phyloP scores from a whole-genome alignment of 225 moss, liverwort and hornwort species.

The Neckera pumila region DNA sequence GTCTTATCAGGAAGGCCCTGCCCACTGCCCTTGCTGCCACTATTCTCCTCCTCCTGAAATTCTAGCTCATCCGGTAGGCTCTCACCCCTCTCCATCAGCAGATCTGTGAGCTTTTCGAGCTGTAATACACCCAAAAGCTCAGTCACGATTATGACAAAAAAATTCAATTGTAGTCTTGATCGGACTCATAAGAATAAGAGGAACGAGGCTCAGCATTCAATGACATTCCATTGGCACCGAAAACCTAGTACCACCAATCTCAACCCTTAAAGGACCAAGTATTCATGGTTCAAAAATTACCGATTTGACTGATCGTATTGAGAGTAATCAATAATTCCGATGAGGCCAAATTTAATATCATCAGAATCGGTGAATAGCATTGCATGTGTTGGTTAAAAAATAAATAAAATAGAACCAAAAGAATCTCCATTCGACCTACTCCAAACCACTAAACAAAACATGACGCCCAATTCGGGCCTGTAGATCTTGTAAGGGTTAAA shows the following conservation, averaged over 20 bases:
- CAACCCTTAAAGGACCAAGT: background rate
- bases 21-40: background rate
- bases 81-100: slow-evolving; percentile 35
- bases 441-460: background rate
- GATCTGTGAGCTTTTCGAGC: slow-evolving; percentile 23
- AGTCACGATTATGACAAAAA: background rate
- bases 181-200: background rate
- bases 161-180: background rate
- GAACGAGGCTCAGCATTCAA: background rate
- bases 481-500: background rate
- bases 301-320: background rate
- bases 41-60: slow-evolving; percentile 1
- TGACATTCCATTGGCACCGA: background rate
- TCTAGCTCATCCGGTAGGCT: slow-evolving; percentile 21
- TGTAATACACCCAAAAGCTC: slow-evolving; percentile 6
- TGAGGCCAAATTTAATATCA: background rate
- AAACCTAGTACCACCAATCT: background rate
- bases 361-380: background rate
- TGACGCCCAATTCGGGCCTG: background rate
- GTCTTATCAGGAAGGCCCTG: background rate
- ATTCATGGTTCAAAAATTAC: background rate
- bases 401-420: background rate
- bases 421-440: background rate
- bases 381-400: background rate
- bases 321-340: background rate